A percentile compares a stretch with the other conserved stretches of the same genome.
Conservation (phyloP, 371 early-diverging fungal genomes). For the Saksenaea oblongispora region DNA sequence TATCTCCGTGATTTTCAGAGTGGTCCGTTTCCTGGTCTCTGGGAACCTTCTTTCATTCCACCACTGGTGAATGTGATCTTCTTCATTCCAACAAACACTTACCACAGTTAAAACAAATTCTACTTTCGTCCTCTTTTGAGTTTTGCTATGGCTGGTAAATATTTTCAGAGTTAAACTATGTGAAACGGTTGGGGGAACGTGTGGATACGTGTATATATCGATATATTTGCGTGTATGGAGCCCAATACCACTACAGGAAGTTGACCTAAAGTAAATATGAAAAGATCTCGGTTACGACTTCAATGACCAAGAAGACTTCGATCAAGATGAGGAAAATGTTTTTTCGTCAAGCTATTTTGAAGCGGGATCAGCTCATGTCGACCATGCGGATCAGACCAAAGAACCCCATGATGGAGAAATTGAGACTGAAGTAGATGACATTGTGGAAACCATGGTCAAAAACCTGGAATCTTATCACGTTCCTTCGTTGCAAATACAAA, state of each 20-base stretch:
- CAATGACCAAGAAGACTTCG: slow-evolving; percentile 36
- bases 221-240: too few relatives aligned
- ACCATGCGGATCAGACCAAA: background rate
- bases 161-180: background rate
- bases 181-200: background rate
- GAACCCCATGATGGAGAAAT: slow-evolving; percentile 63
- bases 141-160: slow-evolving; percentile 6
- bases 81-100: background rate
- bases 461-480: slow-evolving; percentile 14
- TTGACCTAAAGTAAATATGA: background rate
- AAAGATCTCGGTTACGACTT: slow-evolving; percentile 54
- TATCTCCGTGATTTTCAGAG: slow-evolving; percentile 1
- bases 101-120: background rate
- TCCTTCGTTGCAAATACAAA: background rate
- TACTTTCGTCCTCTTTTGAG: background rate
- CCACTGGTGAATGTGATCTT: slow-evolving; percentile 1
- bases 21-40: background rate
- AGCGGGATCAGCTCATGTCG: background rate
- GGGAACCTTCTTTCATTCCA: background rate
- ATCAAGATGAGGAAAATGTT: slow-evolving; percentile 2
- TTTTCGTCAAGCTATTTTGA: background rate
- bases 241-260: background rate
- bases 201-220: background rate
- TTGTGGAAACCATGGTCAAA: slow-evolving; percentile 43
- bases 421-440: slow-evolving; percentile 84